These are phyloP conservation scores for Cyclotella kingstonii DNA, from an alignment of 108 stramenopile species.

Conservation along the genomic window DNA sequence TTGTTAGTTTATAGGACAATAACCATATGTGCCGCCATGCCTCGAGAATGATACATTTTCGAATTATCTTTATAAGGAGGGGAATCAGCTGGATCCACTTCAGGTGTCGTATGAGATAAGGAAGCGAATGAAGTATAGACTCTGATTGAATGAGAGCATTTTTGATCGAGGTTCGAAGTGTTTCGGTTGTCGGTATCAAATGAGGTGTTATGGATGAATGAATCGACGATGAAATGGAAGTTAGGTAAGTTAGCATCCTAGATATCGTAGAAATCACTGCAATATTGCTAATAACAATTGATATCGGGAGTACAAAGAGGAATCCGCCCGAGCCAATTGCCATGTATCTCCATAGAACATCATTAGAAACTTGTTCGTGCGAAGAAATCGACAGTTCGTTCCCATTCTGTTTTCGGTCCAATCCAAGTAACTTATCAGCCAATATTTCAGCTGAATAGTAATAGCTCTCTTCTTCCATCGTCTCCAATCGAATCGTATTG, in stretches of 20 bases:
- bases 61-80: slow-evolving; percentile 15
- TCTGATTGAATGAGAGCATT: slow-evolving; percentile 19
- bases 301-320: slow-evolving; percentile 8
- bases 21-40: slow-evolving; percentile 43
- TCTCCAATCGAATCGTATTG: slow-evolving; percentile 28
- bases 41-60: slow-evolving; percentile 43
- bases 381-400: background rate
- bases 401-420: background rate
- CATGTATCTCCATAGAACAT: background rate
- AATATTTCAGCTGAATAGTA: slow-evolving; percentile 28
- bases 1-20: slow-evolving; percentile 16
- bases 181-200: slow-evolving; percentile 14
- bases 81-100: slow-evolving; percentile 12
- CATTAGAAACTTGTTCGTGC: background rate
- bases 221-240: background rate
- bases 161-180: slow-evolving; percentile 10
- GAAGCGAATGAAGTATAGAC: slow-evolving; percentile 25
- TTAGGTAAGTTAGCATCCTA: background rate
- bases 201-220: slow-evolving; percentile 25
- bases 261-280: background rate
- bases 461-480: slow-evolving; percentile 10
- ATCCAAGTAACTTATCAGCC: slow-evolving; percentile 25
- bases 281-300: slow-evolving; percentile 1
- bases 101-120: slow-evolving; percentile 26
- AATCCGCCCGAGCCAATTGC: background rate